Evolutionary conservation across 768 basidiomycete species (phyloP).

Genomic region (Heimioporus sp.): DNA sequence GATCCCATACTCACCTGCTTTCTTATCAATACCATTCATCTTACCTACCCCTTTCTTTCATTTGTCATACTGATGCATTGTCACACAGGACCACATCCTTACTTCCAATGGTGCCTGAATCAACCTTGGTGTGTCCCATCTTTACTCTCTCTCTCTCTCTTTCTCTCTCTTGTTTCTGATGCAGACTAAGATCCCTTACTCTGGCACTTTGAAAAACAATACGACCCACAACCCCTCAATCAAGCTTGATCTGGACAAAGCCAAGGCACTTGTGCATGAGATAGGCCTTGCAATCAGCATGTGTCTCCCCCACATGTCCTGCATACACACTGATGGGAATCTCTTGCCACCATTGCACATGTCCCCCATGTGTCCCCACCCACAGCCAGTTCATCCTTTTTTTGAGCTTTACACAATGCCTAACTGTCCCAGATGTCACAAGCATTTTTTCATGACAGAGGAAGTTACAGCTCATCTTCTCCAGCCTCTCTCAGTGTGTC

Average conservation of each 20-base stretch:
- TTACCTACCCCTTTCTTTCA: too few species aligned
- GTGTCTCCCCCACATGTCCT: slow-evolving; percentile 23
- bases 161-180: not conserved
- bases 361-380: too few species aligned
- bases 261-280: slow-evolving; percentile 66
- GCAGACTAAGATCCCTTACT: slow-evolving; percentile 68
- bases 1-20: slow-evolving; percentile 92
- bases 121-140: slow-evolving; percentile 63
- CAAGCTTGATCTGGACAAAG: slow-evolving; percentile 87
- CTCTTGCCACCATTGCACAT: too few species aligned
- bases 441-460: too few species aligned
- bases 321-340: too few species aligned
- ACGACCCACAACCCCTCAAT: slow-evolving; percentile 75
- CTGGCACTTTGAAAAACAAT: slow-evolving; percentile 99
- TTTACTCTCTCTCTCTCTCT: not conserved
- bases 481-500: too few species aligned
- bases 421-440: too few species aligned
- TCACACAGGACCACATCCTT: slow-evolving; percentile 75
- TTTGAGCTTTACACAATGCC: too few species aligned
- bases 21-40: slow-evolving; percentile 78
- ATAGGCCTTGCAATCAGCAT: slow-evolving; percentile 86
- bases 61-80: too few species aligned
- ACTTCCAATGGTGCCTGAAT: slow-evolving; percentile 90
- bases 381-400: too few species aligned
- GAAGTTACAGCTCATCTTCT: too few species aligned